Conservation (phyloP, 768 basidiomycete species). For the Neoboletus magnificus region DNA sequence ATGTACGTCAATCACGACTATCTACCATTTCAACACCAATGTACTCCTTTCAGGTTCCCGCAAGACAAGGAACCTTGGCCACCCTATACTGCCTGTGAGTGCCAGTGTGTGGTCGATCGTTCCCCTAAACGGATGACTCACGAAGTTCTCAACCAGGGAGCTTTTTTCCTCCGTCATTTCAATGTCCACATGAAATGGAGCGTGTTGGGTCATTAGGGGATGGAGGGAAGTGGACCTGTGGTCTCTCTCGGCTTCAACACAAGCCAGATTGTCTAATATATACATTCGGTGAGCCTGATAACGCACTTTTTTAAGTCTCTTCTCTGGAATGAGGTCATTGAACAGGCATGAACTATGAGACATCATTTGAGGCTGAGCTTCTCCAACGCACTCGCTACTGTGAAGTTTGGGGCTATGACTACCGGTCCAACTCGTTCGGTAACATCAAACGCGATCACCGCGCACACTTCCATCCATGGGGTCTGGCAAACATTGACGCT, state of each 20-base stretch:
- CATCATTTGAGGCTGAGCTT: conserved; percentile 61
- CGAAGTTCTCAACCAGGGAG: conserved; percentile 33
- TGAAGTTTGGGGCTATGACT: conserved; percentile 63
- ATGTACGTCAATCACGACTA: conserved; percentile 28
- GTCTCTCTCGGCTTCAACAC: conserved; percentile 49
- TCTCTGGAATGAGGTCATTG: neutral
- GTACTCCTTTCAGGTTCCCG: conserved; percentile 43
- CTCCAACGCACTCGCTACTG: conserved; percentile 47
- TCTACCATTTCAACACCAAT: conserved; percentile 1
- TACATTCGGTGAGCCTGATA: conserved; percentile 46
- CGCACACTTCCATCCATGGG: conserved; percentile 42
- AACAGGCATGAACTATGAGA: conserved; percentile 53
- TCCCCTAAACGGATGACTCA: neutral
- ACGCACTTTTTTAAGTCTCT: neutral
- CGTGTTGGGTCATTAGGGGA: conserved; percentile 53
- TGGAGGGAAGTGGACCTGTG: conserved; percentile 72
- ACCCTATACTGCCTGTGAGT: conserved; percentile 56
- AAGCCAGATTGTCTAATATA: conserved; percentile 60
- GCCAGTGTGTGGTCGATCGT: neutral
- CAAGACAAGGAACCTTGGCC: conserved; percentile 52
- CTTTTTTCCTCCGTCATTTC: conserved; percentile 43
- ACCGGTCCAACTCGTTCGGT: conserved; percentile 34
- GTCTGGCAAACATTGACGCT: conserved; percentile 37
- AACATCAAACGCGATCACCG: conserved; percentile 35
- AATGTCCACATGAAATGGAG: conserved; percentile 43